Evolutionary conservation across 352 stramenopile genomes (phyloP), one percentile per base, ranked within the genome.

Genomic region (Phytophthora pluvialis): DNA sequence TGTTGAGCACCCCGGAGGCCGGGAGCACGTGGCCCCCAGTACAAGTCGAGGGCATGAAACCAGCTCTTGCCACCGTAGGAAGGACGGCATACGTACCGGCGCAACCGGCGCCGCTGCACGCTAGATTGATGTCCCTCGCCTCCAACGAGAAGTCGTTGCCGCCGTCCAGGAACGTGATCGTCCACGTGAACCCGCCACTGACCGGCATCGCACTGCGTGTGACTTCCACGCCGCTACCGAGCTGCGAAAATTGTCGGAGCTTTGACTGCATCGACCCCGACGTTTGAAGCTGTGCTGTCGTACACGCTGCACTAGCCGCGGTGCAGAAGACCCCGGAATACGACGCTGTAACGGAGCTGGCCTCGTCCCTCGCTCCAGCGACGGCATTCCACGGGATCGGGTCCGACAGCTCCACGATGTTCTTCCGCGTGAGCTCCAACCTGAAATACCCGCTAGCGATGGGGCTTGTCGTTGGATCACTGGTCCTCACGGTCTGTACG

Each of bases 121-220:
- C 50, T 21, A 64, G 36, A 28, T 65, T 47, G 7, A 72, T 31
- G 39, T 61, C 36, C 15, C 80, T 60, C 0, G 71, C 32, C 3
- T 56, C 57, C 38, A 98, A 54, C 7, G 70, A 44, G 38, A 94
- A 98, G 61, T 97, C 86, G 63, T 95, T 82, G 21, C 79, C 84
- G 28, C 70, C 64, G 66, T 98, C 92, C 8, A 92, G 70, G 75
- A 98, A 98, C 26, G 92, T 98, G 51, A 98, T 78, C 21, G 75
- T 90, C 92, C 92, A 98, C 32, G 81, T 83, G 60, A 90, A 97
- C 2, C 85, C 82, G 15, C 84, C 82, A 29, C 77, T 77, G 1
- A 70, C 47, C 0, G 54, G 56, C 25, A 68, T 71, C 0, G 83
- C 60, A 31, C 86, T 89, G 4, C 90, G 79, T 58, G 87, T 77